Evolutionary conservation across 2,329 filamentous ascomycete genomes (phyloP).

Genomic region (Ampelomyces quisqualis): DNA sequence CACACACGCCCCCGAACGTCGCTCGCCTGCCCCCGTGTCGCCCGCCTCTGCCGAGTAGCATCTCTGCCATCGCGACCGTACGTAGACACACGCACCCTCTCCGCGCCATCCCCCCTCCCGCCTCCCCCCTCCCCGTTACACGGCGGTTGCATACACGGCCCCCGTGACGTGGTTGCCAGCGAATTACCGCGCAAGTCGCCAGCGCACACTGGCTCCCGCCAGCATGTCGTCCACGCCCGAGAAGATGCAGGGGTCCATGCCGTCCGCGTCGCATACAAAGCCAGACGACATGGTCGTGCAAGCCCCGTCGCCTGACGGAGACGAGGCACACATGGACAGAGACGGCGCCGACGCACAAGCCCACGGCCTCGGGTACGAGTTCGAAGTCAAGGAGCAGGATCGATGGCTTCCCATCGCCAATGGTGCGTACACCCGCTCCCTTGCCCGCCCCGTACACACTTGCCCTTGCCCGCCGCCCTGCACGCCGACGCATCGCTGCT

Average conservation of each 20-base stretch:
- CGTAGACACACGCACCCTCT: not conserved
- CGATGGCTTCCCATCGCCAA: constrained; percentile 99
- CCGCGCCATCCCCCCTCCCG: not conserved
- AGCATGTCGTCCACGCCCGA: constrained; percentile 88
- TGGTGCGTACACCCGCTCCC: constrained; percentile 72
- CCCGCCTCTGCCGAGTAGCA: too few relatives aligned
- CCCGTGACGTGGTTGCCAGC: constrained; percentile 46
- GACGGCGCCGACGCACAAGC: constrained; percentile 76
- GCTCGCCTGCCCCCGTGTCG: not conserved
- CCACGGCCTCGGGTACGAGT: constrained; percentile 79
- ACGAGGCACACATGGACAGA: constrained; percentile 80
- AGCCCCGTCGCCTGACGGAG: constrained; percentile 89
- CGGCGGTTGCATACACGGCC: constrained; percentile 40
- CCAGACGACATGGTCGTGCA: constrained; percentile 65
- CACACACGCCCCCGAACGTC: too few relatives aligned
- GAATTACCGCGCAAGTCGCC: constrained; percentile 39
- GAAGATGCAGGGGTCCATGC: constrained; percentile 66
- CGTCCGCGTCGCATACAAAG: constrained; percentile 21
- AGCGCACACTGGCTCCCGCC: constrained; percentile 45
- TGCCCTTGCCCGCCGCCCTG: constrained; percentile 44
- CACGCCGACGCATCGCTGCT: constrained; percentile 47
- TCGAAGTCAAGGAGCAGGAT: constrained; percentile 99
- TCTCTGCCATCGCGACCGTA: not conserved
- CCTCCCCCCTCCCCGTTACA: constrained; percentile 27
- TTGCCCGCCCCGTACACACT: constrained; percentile 30